Evolutionary conservation across 257 asterid species (phyloP).

Genomic region (Pogostemon cablin): DNA sequence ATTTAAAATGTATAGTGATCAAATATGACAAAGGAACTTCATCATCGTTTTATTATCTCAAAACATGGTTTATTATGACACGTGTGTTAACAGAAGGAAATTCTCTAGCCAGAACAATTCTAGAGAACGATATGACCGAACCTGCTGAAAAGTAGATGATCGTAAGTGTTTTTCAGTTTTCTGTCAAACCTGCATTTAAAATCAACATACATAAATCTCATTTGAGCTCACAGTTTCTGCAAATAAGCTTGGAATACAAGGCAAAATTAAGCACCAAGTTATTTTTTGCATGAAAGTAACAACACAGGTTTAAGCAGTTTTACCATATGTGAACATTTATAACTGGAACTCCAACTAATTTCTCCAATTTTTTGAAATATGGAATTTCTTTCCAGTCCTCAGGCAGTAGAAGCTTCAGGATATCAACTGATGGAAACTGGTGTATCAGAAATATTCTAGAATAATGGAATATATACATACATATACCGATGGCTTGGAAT

Average conservation of each 20-base stretch:
- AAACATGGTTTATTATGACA: too few relatives aligned
- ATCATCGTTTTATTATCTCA: too few relatives aligned
- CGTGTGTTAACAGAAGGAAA: too few relatives aligned
- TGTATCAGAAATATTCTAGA: constrained; percentile 30
- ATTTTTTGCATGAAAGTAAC: neutral
- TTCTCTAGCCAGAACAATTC: neutral
- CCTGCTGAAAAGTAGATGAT: constrained; percentile 98
- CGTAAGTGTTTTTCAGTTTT: constrained; percentile 85
- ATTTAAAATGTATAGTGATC: too few relatives aligned
- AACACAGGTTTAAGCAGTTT: neutral
- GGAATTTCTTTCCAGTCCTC: constrained; percentile 81
- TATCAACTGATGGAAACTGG: constrained; percentile 60
- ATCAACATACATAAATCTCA: constrained; percentile 23
- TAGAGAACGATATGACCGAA: constrained; percentile 24
- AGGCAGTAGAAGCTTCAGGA: constrained; percentile 89
- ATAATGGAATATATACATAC: neutral
- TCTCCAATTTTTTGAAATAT: constrained; percentile 79
- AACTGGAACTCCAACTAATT: constrained; percentile 94
- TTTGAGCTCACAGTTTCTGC: neutral
- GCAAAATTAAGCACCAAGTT: neutral
- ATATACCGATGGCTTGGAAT: constrained; percentile 10
- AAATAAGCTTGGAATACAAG: neutral
- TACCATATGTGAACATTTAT: constrained; percentile 93
- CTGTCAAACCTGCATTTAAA: constrained; percentile 86
- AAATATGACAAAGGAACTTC: too few relatives aligned